Conservation (phyloP, 2,329 filamentous ascomycete genomes). For the Rutstroemia sp. region DNA sequence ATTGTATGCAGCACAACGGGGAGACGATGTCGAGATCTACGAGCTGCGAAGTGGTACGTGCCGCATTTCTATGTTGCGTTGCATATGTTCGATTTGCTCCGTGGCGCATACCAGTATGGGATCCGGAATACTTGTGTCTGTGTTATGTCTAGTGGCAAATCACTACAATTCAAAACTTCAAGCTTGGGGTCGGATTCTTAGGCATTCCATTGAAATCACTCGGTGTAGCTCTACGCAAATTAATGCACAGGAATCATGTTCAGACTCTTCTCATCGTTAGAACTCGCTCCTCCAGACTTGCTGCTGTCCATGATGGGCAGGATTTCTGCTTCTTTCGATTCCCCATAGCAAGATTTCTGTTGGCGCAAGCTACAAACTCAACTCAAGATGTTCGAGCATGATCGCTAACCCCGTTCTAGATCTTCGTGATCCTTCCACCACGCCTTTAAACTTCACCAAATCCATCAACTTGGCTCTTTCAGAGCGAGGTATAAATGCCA, state of each 20-base stretch:
- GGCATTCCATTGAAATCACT: no score
- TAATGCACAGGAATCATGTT: no score
- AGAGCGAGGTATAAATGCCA: constrained; percentile 85
- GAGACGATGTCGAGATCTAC: constrained; percentile 87
- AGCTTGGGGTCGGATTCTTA: no score
- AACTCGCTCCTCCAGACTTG: no score
- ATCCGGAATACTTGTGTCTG: background rate
- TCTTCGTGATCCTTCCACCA: constrained; percentile 73
- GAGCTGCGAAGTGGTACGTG: constrained; percentile 77
- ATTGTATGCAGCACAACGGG: constrained; percentile 82
- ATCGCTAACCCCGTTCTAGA: constrained; percentile 44
- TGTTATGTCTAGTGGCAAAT: background rate
- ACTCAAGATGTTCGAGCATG: background rate
- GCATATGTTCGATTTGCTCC: background rate
- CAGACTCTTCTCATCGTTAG: no score
- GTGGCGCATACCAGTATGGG: background rate
- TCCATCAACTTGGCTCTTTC: constrained; percentile 98
- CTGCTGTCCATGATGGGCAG: no score
- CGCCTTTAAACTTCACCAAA: constrained; percentile 89
- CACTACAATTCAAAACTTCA: background rate
- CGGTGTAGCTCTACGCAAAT: no score
- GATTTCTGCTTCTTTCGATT: no score
- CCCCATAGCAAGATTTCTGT: no score
- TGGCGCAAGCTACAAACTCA: no score
- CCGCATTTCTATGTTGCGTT: constrained; percentile 26